Base-by-base conservation (phyloP, 2,329 filamentous ascomycete species). In the Cadophora gregata region DNA sequence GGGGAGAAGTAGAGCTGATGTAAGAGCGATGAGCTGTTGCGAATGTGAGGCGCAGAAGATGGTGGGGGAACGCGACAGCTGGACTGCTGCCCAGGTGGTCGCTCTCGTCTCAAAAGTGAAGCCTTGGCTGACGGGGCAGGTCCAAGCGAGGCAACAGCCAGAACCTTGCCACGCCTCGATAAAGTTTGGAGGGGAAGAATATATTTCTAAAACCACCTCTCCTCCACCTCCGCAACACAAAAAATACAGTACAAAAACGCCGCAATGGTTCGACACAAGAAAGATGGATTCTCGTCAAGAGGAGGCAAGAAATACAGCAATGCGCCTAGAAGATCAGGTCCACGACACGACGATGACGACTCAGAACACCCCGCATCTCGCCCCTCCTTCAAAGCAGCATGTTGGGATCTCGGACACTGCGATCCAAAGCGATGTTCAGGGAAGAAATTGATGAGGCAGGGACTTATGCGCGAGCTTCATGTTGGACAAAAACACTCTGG, bases 371-470 rank as follows among this genome's bases (percentile, higher is more conserved):
- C 75, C 64, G 66, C 74, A 63, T 68, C 75, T 59, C 86, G 74
- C 70, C 88, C 81, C 47, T 76, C 81, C 25, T 97, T 94, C 86
- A 97, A 96, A 81, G 95, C 96, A 59, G 96, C 95, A 67, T 97
- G 95, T 79, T 99, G 96, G 96, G 96, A 99, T 77, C 85, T 99
- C 38, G 95, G 94, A 69, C 96, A 99, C 82, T 99, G 96, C 83
- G 96, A 99, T 77, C 93, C 95, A 9, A 98, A 97, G 80, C 86
- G 95, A 73, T 99, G 96, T 81, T 97, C 94, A 0, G 96, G 96
- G 36, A 99, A 99, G 82, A 90, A 93, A 70, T 86, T 99, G 38
- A 97, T 99, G 86, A 90, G 90, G 70, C 86, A 96, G 64, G 95
- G 95, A 3, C 83, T 97, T 75, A 97, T 99, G 93, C 90, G 96